phyloP scores from a whole-genome alignment of 495 filamentous ascomycete genomes.

The Podospora tetraspora region DNA sequence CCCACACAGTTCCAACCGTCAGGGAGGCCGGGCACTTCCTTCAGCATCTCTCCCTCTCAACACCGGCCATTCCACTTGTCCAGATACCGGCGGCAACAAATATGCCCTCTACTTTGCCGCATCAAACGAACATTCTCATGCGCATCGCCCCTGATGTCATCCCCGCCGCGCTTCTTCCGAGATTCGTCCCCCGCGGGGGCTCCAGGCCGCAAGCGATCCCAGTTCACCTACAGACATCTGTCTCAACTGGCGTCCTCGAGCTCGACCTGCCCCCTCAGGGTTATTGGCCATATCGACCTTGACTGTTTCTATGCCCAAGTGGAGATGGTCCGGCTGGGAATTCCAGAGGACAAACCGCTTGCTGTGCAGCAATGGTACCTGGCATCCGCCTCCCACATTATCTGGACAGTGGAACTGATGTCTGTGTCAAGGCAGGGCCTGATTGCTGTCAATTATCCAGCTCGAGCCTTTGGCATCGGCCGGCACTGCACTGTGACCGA shows the following conservation, averaged over 20 bases:
- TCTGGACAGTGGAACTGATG: neutral
- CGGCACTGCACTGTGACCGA: slow-evolving; percentile 70
- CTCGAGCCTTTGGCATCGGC: slow-evolving; percentile 70
- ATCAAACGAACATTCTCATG: neutral
- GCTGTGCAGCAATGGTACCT: slow-evolving; percentile 82
- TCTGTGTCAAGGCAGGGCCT: slow-evolving; percentile 56
- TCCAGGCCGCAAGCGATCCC: slow-evolving; percentile 51
- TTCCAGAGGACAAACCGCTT: slow-evolving; percentile 68
- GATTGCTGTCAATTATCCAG: slow-evolving; percentile 94
- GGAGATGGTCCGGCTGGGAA: slow-evolving; percentile 78
- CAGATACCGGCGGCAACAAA: neutral
- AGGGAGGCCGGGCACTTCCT: neutral
- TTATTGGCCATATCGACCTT: slow-evolving; percentile 88
- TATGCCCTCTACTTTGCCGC: neutral
- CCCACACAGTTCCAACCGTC: neutral
- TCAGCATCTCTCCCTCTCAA: neutral
- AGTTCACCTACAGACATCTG: slow-evolving; percentile 81
- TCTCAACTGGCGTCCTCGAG: slow-evolving; percentile 65
- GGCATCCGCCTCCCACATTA: slow-evolving; percentile 1
- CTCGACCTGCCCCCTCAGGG: slow-evolving; percentile 70
- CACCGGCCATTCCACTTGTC: neutral
- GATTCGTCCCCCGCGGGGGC: slow-evolving; percentile 36
- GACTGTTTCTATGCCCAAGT: slow-evolving; percentile 99
- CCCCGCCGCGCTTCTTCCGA: slow-evolving; percentile 31
- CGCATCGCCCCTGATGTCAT: slow-evolving; percentile 19